Conservation (phyloP, 1,284 basidiomycete genomes). For the Sanghuangporus weigelae region DNA sequence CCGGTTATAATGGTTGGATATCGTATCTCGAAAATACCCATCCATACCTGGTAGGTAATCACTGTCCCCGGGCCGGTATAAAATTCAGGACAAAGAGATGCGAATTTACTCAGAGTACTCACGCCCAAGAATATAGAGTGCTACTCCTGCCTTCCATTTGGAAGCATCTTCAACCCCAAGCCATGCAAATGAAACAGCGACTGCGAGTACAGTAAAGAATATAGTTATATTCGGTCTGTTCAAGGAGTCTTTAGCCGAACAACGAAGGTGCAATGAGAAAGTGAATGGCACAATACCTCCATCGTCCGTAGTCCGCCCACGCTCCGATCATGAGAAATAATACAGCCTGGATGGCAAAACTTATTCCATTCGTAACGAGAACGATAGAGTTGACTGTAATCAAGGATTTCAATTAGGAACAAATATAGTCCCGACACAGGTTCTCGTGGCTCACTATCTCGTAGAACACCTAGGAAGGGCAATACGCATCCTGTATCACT, state of each 20-base stretch:
- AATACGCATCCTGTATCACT: constrained; percentile 52
- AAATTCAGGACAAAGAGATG: not conserved
- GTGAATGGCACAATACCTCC: constrained; percentile 42
- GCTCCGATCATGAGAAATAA: constrained; percentile 62
- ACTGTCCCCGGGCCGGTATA: constrained; percentile 35
- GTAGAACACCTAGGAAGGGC: constrained; percentile 56
- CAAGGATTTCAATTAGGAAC: not conserved
- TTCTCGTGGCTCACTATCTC: constrained; percentile 40
- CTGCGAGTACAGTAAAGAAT: constrained; percentile 63
- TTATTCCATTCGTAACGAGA: constrained; percentile 69
- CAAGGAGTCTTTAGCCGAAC: not conserved
- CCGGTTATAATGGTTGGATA: not conserved
- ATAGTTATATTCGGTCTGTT: constrained; percentile 71
- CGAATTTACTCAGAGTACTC: constrained; percentile 26
- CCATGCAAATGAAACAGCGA: constrained; percentile 74
- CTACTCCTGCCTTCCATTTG: constrained; percentile 65
- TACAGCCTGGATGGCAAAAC: constrained; percentile 67
- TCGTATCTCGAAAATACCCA: not conserved
- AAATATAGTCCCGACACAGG: not conserved
- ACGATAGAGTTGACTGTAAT: constrained; percentile 69
- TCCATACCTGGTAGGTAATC: constrained; percentile 64
- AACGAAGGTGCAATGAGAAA: not conserved
- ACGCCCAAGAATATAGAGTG: constrained; percentile 73
- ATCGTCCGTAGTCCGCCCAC: constrained; percentile 75
- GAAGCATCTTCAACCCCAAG: constrained; percentile 62